Evolutionary conservation across 208 protist species (phyloP).

Genomic region (Trypanosoma boissoni): DNA sequence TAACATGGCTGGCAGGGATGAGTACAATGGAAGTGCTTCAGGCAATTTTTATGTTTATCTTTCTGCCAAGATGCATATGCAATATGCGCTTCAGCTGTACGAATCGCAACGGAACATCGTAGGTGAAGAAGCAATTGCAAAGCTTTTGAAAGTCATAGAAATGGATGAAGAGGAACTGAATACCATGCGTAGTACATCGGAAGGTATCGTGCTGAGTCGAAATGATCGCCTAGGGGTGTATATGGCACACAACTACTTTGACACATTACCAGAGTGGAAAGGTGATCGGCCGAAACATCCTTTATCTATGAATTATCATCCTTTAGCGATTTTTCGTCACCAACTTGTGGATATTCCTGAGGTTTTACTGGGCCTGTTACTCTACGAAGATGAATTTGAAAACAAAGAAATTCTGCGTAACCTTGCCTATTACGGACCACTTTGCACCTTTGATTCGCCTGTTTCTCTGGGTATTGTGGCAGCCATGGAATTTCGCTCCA

Average conservation of each 20-base stretch:
- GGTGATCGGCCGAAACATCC: conserved; percentile 68
- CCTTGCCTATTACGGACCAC: conserved; percentile 74
- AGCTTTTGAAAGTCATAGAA: conserved; percentile 50
- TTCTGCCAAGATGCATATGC: conserved; percentile 80
- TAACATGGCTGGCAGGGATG: conserved; percentile 80
- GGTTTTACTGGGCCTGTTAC: conserved; percentile 81
- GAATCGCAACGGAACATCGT: conserved; percentile 45
- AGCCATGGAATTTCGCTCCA: conserved; percentile 60
- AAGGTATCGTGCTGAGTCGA: conserved; percentile 57
- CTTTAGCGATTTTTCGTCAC: conserved; percentile 79
- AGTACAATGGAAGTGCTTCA: conserved; percentile 73
- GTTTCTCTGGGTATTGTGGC: conserved; percentile 75
- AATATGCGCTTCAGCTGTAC: conserved; percentile 47
- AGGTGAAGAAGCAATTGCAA: conserved; percentile 36
- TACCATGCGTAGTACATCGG: conserved; percentile 42
- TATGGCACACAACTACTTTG: conserved; percentile 87
- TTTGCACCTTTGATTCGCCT: conserved; percentile 86
- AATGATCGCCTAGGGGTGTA: conserved; percentile 72
- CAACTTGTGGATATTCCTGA: conserved; percentile 89
- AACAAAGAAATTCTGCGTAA: conserved; percentile 67
- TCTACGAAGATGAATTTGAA: conserved; percentile 80
- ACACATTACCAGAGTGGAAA: conserved; percentile 69
- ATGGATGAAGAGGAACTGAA: conserved; percentile 67
- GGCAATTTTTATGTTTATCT: conserved; percentile 91
- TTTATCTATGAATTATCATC: conserved; percentile 89